Evolutionary conservation across 345 rosid genomes (phyloP).

Genomic region (Citrus medica): DNA sequence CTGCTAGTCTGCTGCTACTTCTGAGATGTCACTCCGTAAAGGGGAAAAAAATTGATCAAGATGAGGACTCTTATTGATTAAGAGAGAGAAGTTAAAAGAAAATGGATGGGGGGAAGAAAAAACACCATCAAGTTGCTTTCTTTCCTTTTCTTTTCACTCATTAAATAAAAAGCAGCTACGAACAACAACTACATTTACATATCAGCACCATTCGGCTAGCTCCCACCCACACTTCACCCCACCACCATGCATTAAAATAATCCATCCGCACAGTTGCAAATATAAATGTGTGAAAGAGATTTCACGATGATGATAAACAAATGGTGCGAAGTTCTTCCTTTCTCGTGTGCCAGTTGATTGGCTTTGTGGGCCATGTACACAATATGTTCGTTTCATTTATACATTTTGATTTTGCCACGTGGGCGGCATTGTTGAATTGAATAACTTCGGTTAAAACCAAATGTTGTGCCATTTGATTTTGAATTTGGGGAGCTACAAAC

Average conservation of each 20-base stretch:
- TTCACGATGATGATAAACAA: not conserved
- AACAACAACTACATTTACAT: slow-evolving; percentile 15
- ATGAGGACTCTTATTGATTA: slow-evolving; percentile 13
- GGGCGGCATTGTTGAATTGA: not conserved
- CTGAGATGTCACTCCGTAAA: not conserved
- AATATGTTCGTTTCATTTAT: not conserved
- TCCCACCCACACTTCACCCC: slow-evolving; percentile 5
- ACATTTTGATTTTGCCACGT: slow-evolving; percentile 19
- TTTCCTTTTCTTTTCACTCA: slow-evolving; percentile 33
- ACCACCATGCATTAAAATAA: slow-evolving; percentile 34
- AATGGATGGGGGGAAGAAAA: slow-evolving; percentile 21
- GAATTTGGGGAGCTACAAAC: slow-evolving; percentile 18
- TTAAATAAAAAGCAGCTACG: slow-evolving; percentile 29
- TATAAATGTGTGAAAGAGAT: slow-evolving; percentile 24
- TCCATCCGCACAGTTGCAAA: slow-evolving; percentile 21
- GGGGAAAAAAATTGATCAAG: slow-evolving; percentile 3
- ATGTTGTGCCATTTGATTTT: not conserved
- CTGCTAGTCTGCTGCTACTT: not conserved
- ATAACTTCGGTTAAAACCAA: not conserved
- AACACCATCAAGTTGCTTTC: slow-evolving; percentile 33
- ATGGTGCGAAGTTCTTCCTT: not conserved
- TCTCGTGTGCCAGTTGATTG: slow-evolving; percentile 13
- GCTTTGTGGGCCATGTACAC: slow-evolving; percentile 3
- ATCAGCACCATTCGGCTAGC: slow-evolving; percentile 25
- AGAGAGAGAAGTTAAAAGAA: slow-evolving; percentile 20